Evolutionary conservation across 2,329 filamentous ascomycete species (phyloP), one percentile per base, ranked within the genome.

Genomic region (Pseudopithomyces maydicus): DNA sequence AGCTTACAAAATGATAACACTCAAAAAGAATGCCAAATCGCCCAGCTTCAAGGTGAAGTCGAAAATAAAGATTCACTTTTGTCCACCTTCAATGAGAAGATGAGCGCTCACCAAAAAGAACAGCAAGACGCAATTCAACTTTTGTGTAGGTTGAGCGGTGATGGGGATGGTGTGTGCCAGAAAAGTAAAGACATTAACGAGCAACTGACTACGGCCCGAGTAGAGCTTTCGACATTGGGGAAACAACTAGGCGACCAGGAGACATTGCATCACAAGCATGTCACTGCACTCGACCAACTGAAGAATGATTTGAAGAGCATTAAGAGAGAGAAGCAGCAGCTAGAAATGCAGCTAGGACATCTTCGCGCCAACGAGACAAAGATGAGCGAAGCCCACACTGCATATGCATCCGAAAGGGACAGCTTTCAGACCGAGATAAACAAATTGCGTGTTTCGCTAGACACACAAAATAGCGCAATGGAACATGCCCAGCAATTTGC

Each of bases 301-400:
- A 52, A 48, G 12, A 46, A 57, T n/a, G 46, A 60, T 6, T 23
- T 53, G 1, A 19, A 23, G 1, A 26, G 15, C 4, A 36, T 67
- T 2, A 50, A 64, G 15, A 47, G 57, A 8, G 56, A 68, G 19
- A 70, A 63, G 1, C 35, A 56, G 20, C 29, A 59, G 1, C 23
- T 70, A 1, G 35, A 50, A 15, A 36, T 49, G 8, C 47, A 22
- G 7, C 38, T 71, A 20, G 54, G 64, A n/a, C 42, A 53, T 10
- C 26, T n/a, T 23, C 59, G 53, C 12, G 38, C 17, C n/a, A 57
- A 52, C 5, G 60, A 66, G 19, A 12, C 29, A 4, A 53, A 53
- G 32, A 33, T 62, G 15, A 55, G 54, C 10, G 49, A 59, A 45
- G 47, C 46, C 10, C 54, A 67, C 36, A 32, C 49, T 4, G 41